These are phyloP conservation scores for Penicillium atrosanguineum DNA, from an alignment of 495 filamentous ascomycete species.

Conservation along the genomic window DNA sequence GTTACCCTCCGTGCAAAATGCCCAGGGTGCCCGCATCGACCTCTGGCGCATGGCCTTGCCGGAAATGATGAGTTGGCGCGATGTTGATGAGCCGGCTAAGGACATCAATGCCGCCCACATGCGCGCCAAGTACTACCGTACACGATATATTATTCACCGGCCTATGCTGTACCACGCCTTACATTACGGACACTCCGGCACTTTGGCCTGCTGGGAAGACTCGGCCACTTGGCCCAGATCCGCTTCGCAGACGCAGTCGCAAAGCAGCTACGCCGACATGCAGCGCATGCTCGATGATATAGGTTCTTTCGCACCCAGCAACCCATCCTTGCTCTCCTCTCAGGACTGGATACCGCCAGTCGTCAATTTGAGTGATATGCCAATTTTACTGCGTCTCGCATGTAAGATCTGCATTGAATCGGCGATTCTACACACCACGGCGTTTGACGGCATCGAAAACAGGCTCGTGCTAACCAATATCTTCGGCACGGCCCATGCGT, in stretches of 20 bases:
- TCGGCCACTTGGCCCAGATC: conserved; percentile 33
- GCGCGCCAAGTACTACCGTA: conserved; percentile 92
- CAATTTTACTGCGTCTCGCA: conserved; percentile 47
- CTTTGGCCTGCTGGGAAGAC: conserved; percentile 15
- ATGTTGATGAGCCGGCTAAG: conserved; percentile 59
- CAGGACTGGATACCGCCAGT: conserved; percentile 15
- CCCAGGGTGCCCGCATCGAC: conserved; percentile 49
- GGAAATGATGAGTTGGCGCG: conserved; percentile 58
- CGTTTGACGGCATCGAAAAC: conserved; percentile 69
- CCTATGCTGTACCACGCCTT: conserved; percentile 70
- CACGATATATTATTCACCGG: conserved; percentile 82
- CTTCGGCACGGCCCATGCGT: conserved; percentile 95
- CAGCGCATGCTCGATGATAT: no score
- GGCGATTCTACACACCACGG: conserved; percentile 76
- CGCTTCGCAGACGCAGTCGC: conserved; percentile 31
- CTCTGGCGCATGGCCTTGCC: conserved; percentile 47
- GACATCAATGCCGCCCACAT: conserved; percentile 87
- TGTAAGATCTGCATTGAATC: conserved; percentile 63
- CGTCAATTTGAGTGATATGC: conserved; percentile 25
- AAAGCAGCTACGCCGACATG: no score
- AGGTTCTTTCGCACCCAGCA: conserved; percentile 31
- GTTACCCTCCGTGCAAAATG: conserved; percentile 34
- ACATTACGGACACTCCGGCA: conserved; percentile 43
- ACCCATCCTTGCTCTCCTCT: conserved; percentile 12
- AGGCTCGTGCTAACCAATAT: conserved; percentile 89